Base-by-base conservation (phyloP, 2,329 filamentous ascomycete species). In the Aspergillus nomiae region DNA sequence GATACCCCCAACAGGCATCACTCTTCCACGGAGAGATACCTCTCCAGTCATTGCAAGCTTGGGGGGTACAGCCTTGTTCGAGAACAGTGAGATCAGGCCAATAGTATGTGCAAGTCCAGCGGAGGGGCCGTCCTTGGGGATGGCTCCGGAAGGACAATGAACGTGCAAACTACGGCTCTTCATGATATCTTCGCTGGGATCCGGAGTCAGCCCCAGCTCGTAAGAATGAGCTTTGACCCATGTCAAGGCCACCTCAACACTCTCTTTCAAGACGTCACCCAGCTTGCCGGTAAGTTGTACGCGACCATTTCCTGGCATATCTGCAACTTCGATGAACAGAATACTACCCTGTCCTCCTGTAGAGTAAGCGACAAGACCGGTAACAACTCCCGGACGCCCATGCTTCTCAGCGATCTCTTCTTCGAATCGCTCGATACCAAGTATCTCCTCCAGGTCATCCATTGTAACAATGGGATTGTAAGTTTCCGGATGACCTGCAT, bases 171-270 rank as follows among this genome's bases (percentile, higher is more conserved):
- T 93, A 66, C 95, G 89, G 71, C 91, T 90, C 82, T 95, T 94
- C 93, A 98, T 97, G 73, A 99, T 94, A 76, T 99, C 94, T 69
- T 94, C 91, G 60, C 88, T 88, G 10, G 91, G 90, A 66, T 93
- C 89, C 61, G 89, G 84, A 4, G 92, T 93, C 46, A 99, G 83
- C 11, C 93, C 93, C 14, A 99, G 85, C 73, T 96, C 92, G 73
- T 90, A 97, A 3, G 94, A 94, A 76, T 99, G 94, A 4, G 92
- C 92, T 78, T 97, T 97, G 58, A 99, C 95, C 95, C 95, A 99
- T 19, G 90, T 94, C 38, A 98, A 85, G 12, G 95, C 95, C 24
- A 99, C 95, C 78, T 98, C 94, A 48, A 98, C 95, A 66, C 90
- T 94, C 79, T 99, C 95, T 80, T 98, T 98, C 63, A 99, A 87